A percentile compares a stretch with the other conserved stretches of the same genome.
Conservation (phyloP, 140 eudicot genomes). For the Oenanthe javanica region DNA sequence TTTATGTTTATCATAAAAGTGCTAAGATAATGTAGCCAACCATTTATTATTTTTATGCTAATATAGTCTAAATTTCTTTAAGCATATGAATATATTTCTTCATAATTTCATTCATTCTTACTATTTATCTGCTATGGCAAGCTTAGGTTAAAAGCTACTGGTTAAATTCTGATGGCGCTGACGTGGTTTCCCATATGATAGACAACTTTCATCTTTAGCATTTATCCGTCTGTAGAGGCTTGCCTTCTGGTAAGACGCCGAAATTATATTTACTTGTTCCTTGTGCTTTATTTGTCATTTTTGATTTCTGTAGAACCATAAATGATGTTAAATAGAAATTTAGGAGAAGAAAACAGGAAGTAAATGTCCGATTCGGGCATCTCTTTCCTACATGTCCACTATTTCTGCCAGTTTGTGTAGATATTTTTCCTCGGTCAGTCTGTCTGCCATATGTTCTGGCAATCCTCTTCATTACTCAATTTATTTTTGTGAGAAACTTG, state of each 20-base stretch:
- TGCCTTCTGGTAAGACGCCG: neutral
- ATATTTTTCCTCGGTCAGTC: neutral
- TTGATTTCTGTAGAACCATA: neutral
- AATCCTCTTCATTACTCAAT: neutral
- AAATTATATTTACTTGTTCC: neutral
- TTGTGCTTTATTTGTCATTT: neutral
- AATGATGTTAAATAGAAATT: neutral
- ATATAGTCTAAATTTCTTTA: neutral
- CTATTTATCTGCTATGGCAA: constrained; percentile 1
- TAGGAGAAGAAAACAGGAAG: neutral
- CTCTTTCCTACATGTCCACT: neutral
- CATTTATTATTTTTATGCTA: too few relatives aligned
- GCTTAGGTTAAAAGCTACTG: constrained; percentile 78
- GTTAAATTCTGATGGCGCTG: constrained; percentile 94
- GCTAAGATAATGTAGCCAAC: too few relatives aligned
- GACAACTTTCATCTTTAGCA: constrained; percentile 58
- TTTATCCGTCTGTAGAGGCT: neutral
- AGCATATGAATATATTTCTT: neutral
- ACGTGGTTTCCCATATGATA: constrained; percentile 82
- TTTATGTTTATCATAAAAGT: too few relatives aligned
- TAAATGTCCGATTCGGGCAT: neutral
- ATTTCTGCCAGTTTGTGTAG: neutral
- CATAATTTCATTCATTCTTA: neutral
- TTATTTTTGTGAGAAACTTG: neutral
- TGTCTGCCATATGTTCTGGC: neutral